A percentile compares a stretch with the other conserved stretches of the same genome.
Evolutionary conservation across 2,329 filamentous ascomycete genomes (phyloP).

Genomic region (Monascus ruber): DNA sequence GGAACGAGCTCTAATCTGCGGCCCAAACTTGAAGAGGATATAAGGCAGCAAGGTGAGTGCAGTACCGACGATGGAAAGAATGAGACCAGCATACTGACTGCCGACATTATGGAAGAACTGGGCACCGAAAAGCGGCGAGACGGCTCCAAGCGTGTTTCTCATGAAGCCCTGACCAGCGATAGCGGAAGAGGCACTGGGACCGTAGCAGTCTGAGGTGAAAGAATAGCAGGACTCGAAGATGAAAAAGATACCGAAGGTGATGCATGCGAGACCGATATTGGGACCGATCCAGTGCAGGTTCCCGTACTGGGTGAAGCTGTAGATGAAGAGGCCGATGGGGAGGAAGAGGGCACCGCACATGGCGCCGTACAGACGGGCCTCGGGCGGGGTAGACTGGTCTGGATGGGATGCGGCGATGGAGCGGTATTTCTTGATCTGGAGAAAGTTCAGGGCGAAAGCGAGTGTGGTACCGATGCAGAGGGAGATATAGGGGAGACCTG

Average conservation of each 20-base stretch:
- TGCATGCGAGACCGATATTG: conserved; percentile 38
- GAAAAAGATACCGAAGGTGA: conserved; percentile 45
- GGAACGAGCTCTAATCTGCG: conserved; percentile 17
- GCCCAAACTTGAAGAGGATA: conserved; percentile 19
- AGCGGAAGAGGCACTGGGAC: conserved; percentile 26
- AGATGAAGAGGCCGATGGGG: conserved; percentile 42
- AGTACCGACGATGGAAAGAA: conserved; percentile 38
- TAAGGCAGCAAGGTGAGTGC: conserved; percentile 19
- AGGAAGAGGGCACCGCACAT: conserved; percentile 38
- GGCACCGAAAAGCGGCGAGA: conserved; percentile 41
- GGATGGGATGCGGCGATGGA: conserved; percentile 26
- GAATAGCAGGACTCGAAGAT: conserved; percentile 33
- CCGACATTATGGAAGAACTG: conserved; percentile 45
- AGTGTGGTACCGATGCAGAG: conserved; percentile 39
- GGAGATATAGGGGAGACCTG: conserved; percentile 42
- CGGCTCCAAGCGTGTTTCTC: conserved; percentile 42
- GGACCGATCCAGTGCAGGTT: conserved; percentile 40
- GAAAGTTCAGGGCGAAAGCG: conserved; percentile 38
- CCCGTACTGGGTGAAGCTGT: conserved; percentile 43
- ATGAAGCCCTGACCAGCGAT: conserved; percentile 44
- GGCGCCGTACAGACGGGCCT: conserved; percentile 39
- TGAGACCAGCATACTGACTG: conserved; percentile 41
- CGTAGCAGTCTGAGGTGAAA: conserved; percentile 44
- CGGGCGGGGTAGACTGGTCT: conserved; percentile 24
- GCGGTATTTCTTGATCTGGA: conserved; percentile 43